Conservation (phyloP, 495 filamentous ascomycete species). For the Bacidia rubella region DNA sequence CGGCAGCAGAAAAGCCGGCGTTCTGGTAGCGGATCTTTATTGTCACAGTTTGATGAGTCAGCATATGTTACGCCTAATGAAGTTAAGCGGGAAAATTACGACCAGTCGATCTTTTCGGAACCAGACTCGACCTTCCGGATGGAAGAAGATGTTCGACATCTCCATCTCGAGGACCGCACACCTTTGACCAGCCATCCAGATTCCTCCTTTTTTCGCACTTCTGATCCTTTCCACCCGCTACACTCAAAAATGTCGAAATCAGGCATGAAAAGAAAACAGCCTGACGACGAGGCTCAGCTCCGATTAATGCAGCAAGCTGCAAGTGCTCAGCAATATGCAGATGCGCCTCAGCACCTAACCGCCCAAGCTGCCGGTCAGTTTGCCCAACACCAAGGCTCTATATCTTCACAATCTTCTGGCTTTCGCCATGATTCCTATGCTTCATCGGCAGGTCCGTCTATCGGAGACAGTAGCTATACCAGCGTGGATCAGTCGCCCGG, state of each 20-base stretch:
- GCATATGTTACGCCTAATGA: slow-evolving; percentile 14
- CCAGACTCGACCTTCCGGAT: slow-evolving; percentile 46
- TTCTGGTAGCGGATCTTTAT: slow-evolving; percentile 39
- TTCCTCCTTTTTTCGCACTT: not conserved
- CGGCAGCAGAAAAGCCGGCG: slow-evolving; percentile 31
- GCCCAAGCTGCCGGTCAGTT: slow-evolving; percentile 30
- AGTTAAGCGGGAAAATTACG: slow-evolving; percentile 48
- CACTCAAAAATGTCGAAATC: slow-evolving; percentile 28
- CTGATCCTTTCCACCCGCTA: slow-evolving; percentile 15
- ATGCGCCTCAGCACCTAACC: slow-evolving; percentile 24
- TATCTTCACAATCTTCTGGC: slow-evolving; percentile 62
- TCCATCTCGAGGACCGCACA: slow-evolving; percentile 46
- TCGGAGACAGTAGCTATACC: slow-evolving; percentile 57
- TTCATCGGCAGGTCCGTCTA: slow-evolving; percentile 49
- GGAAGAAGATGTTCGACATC: slow-evolving; percentile 49
- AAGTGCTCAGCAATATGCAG: slow-evolving; percentile 41
- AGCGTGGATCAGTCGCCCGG: slow-evolving; percentile 65
- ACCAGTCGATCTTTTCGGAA: slow-evolving; percentile 48
- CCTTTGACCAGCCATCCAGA: slow-evolving; percentile 25
- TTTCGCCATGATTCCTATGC: slow-evolving; percentile 63
- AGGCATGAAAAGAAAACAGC: slow-evolving; percentile 32
- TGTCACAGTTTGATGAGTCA: slow-evolving; percentile 26
- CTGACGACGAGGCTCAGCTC: slow-evolving; percentile 42
- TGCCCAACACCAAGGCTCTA: slow-evolving; percentile 48
- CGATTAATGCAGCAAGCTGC: slow-evolving; percentile 21